Evolutionary conservation across 1,284 basidiomycete species (phyloP).

Genomic region (Earliella scabrosa): DNA sequence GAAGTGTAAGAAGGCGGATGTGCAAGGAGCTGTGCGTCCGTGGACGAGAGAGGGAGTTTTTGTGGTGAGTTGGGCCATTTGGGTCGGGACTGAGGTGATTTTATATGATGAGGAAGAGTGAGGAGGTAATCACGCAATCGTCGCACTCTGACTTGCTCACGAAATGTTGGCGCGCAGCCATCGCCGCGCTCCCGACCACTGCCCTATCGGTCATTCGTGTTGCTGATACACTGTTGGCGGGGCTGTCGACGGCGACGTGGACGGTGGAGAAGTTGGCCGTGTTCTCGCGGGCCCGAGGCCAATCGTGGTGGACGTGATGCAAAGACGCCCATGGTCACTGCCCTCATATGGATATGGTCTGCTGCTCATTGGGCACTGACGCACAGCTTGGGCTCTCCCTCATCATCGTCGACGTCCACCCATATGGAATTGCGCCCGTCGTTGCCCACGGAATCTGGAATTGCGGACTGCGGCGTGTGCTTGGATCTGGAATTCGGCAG

Average conservation of each 20-base stretch:
- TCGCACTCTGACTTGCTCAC: conserved; percentile 25
- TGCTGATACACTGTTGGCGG: conserved; percentile 13
- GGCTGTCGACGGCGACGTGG: conserved; percentile 15
- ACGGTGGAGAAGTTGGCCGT: conserved; percentile 4
- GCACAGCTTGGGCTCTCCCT: conserved; percentile 14
- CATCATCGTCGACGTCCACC: conserved; percentile 14
- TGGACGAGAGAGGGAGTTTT: conserved; percentile 15
- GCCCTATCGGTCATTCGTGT: conserved; percentile 1
- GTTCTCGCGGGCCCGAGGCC: conserved; percentile 4
- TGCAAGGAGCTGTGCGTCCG: conserved; percentile 11
- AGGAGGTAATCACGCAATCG: conserved; percentile 35
- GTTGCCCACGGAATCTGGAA: conserved; percentile 25
- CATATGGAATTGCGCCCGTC: conserved; percentile 5
- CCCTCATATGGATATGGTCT: conserved; percentile 15
- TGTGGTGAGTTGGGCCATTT: conserved; percentile 20
- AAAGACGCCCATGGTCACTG: conserved; percentile 14
- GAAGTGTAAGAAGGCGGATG: conserved; percentile 3
- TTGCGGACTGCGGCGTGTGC: conserved; percentile 20
- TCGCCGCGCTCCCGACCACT: conserved; percentile 4
- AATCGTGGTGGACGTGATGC: conserved; percentile 20
- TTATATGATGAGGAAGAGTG: conserved; percentile 31
- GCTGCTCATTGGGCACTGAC: conserved; percentile 19
- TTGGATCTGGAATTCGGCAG: conserved; percentile 21
- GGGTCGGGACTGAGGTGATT: conserved; percentile 7
- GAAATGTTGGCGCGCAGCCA: conserved; percentile 13